Evolutionary conservation across 78 protist species (phyloP), one percentile per base, ranked within the genome.

Genomic region (Carpediemonas membranifera): DNA sequence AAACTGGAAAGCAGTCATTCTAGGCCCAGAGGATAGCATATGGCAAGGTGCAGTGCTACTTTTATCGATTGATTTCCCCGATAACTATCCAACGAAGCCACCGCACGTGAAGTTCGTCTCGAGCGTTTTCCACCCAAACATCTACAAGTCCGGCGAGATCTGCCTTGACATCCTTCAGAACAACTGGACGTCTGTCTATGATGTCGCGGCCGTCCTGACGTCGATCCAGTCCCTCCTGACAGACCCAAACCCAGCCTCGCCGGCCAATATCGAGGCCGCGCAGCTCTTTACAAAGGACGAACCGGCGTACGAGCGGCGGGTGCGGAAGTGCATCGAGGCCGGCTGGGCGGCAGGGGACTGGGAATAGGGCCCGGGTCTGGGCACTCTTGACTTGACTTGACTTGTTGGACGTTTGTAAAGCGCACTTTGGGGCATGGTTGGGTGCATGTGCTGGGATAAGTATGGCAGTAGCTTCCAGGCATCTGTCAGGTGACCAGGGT

Each of bases 151-250:
- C 65, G 99, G 99, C 37, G 44, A 81, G 44, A 96, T 97, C 51
- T 97, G 99, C 66, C 86, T 97, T 7, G 99, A 97, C 64, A 97
- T 97, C 69, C 86, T 97, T 60, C 95, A 91, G 68, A 90, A 93
- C 36, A 89, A 87, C 62, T 96, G 99, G 99, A 44, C 71, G 11
- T 35, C 75, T 24, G 14, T 21, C 13, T 54, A 31, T 36, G 98
- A 95, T 74, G 87, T 95, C 18, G 84, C 94, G 0, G 95, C 98
- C 25, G 95, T 97, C 55, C 90, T 97, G 58, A 94, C 98, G 15
- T 90, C 95, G 21, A 93, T 96, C 39, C 99, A 88, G 85, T 90
- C 96, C 7, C 83, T 96, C 34, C 79, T 97, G 41, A 78, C 92
- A 37, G 99, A 97, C 61, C 99, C 99, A 31, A 97, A 97, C 71